Conservation (phyloP, 2,329 filamentous ascomycete genomes). For the Pseudopyricularia cyperi region DNA sequence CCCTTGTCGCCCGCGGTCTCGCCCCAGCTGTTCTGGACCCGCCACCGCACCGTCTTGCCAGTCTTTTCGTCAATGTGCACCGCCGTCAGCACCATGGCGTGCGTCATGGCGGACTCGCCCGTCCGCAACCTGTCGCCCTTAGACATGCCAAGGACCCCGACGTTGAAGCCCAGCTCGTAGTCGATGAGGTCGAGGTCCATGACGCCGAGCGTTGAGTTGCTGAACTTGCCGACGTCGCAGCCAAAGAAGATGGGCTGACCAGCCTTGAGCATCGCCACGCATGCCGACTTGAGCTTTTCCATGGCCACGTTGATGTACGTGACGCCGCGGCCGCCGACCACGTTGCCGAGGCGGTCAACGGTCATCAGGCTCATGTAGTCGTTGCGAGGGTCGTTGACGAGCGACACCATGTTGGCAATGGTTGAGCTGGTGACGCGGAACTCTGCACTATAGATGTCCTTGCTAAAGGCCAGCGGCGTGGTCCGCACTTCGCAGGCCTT, state of each 20-base stretch:
- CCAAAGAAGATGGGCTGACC: slow-evolving; percentile 82
- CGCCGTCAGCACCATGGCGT: slow-evolving; percentile 82
- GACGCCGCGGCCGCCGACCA: slow-evolving; percentile 62
- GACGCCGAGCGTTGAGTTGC: slow-evolving; percentile 52
- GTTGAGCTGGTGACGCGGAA: slow-evolving; percentile 46
- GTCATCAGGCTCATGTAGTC: slow-evolving; percentile 58
- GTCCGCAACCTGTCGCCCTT: slow-evolving; percentile 65
- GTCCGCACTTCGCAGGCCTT: slow-evolving; percentile 48
- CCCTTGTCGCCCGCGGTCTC: slow-evolving; percentile 57
- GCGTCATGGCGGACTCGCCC: slow-evolving; percentile 74
- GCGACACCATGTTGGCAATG: slow-evolving; percentile 60
- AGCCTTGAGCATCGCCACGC: slow-evolving; percentile 63
- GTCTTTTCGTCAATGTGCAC: slow-evolving; percentile 59
- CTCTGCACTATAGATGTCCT: slow-evolving; percentile 47
- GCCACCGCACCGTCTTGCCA: slow-evolving; percentile 60
- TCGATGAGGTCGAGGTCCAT: slow-evolving; percentile 71
- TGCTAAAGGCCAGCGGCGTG: slow-evolving; percentile 60
- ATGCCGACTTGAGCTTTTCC: slow-evolving; percentile 55
- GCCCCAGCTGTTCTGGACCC: slow-evolving; percentile 82
- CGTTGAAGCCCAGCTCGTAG: slow-evolving; percentile 74
- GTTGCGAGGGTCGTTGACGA: slow-evolving; percentile 79
- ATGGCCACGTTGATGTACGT: slow-evolving; percentile 79
- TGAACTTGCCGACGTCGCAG: slow-evolving; percentile 75
- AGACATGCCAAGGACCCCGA: slow-evolving; percentile 56
- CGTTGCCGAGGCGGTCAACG: slow-evolving; percentile 68